Conservation (phyloP, 2,329 filamentous ascomycete genomes). For the Alternaria viburni region DNA sequence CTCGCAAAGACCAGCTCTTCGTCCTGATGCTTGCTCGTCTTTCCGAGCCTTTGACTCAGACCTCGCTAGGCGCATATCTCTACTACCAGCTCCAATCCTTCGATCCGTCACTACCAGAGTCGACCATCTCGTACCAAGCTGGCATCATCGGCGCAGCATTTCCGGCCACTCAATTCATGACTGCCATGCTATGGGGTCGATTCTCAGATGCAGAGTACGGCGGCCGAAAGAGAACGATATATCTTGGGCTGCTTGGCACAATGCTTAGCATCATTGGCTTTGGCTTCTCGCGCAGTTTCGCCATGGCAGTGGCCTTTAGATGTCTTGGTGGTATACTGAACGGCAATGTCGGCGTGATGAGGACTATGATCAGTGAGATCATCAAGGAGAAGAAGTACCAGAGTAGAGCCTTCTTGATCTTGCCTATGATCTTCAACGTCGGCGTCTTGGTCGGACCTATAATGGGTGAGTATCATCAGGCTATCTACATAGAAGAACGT, state of each 20-base stretch:
- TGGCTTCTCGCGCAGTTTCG: slow-evolving; percentile 71
- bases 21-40: slow-evolving; percentile 80
- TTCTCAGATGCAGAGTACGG: slow-evolving; percentile 66
- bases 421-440: slow-evolving; percentile 73
- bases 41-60: slow-evolving; percentile 82
- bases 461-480: slow-evolving; percentile 29
- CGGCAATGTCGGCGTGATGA: slow-evolving; percentile 76
- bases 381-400: slow-evolving; percentile 71
- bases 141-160: slow-evolving; percentile 81
- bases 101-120: slow-evolving; percentile 62
- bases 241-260: slow-evolving; percentile 77
- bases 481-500: no score
- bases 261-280: slow-evolving; percentile 70
- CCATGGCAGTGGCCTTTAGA: slow-evolving; percentile 67
- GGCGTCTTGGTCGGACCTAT: slow-evolving; percentile 56
- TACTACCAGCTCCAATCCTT: slow-evolving; percentile 90
- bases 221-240: slow-evolving; percentile 78
- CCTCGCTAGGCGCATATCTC: slow-evolving; percentile 69
- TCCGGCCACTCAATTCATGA: slow-evolving; percentile 80
- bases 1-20: slow-evolving; percentile 76
- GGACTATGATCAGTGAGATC: slow-evolving; percentile 76
- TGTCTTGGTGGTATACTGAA: slow-evolving; percentile 71
- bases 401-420: slow-evolving; percentile 62
- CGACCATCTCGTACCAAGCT: slow-evolving; percentile 75
- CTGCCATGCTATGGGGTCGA: slow-evolving; percentile 82